Conservation (phyloP, 495 filamentous ascomycete genomes). For the Rostrohypoxylon terebratum region DNA sequence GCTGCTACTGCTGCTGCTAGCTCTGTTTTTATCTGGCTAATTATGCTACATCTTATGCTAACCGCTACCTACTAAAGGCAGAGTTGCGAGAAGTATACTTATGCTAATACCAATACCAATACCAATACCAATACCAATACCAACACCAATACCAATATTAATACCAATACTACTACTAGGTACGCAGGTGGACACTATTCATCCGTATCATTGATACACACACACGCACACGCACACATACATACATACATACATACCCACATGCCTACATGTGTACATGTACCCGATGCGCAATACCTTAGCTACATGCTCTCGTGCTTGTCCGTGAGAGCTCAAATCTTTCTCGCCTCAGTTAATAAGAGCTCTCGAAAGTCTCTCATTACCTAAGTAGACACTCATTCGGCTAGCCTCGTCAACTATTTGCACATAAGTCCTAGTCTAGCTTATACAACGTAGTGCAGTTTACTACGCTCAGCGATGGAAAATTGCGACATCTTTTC, state of each 20-base stretch:
- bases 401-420: slow-evolving; percentile 18
- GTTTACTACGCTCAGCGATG: slow-evolving; percentile 26
- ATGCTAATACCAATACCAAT: slow-evolving; percentile 8
- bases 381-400: no score
- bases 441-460: slow-evolving; percentile 36
- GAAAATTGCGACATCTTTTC: slow-evolving; percentile 36
- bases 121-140: slow-evolving; percentile 10
- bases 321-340: slow-evolving; percentile 11
- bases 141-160: slow-evolving; percentile 15
- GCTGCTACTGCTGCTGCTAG: slow-evolving; percentile 16
- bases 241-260: slow-evolving; percentile 28
- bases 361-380: slow-evolving; percentile 12
- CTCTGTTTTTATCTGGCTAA: slow-evolving; percentile 3
- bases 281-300: slow-evolving; percentile 25
- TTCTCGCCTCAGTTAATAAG: slow-evolving; percentile 16
- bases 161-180: not conserved
- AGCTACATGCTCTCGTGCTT: slow-evolving; percentile 1
- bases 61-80: slow-evolving; percentile 18
- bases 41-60: slow-evolving; percentile 23
- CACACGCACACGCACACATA: slow-evolving; percentile 15
- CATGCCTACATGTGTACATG: slow-evolving; percentile 24
- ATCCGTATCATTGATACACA: not conserved
- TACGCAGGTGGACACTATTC: not conserved
- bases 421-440: slow-evolving; percentile 8
- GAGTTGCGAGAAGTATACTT: slow-evolving; percentile 21